phyloP scores from a whole-genome alignment of 2,329 filamentous ascomycete genomes.

The Penicillium sp. region DNA sequence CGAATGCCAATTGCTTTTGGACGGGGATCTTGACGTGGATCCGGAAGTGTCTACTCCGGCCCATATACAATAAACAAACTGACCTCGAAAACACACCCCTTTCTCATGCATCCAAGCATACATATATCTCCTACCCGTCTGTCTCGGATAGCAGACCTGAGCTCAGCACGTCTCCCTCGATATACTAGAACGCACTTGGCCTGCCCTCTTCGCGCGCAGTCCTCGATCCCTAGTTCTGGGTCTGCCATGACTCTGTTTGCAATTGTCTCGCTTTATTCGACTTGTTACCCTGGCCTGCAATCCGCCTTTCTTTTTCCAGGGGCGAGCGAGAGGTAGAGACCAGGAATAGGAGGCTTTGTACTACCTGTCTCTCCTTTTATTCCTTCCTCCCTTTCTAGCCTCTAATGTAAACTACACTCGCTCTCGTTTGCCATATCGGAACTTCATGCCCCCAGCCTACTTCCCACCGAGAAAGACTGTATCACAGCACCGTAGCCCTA shows the following conservation, averaged over 20 bases:
- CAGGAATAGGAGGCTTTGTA: not conserved
- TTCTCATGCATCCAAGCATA: slow-evolving; percentile 11
- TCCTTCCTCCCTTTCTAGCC: not conserved
- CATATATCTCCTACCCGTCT: slow-evolving; percentile 17
- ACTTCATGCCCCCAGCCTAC: not conserved
- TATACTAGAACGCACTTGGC: not conserved
- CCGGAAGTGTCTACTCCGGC: not conserved
- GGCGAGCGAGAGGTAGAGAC: not conserved
- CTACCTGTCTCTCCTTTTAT: not conserved
- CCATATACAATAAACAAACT: not conserved
- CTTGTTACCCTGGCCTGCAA: not conserved
- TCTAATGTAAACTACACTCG: not conserved
- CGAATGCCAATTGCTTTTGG: no score
- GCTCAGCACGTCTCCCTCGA: slow-evolving; percentile 16
- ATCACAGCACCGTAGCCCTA: not conserved
- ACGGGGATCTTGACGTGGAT: not conserved
- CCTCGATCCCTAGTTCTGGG: slow-evolving; percentile 12
- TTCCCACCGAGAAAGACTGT: not conserved
- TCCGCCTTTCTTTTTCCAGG: not conserved
- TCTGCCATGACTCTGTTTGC: slow-evolving; percentile 10
- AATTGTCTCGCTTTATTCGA: slow-evolving; percentile 1
- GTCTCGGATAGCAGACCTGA: slow-evolving; percentile 27
- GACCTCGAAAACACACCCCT: slow-evolving; percentile 1
- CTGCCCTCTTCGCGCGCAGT: slow-evolving; percentile 12
- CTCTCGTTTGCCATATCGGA: slow-evolving; percentile 9